Percentiles rank a stretch among this genome's conserved stretches.
phyloP scores from a whole-genome alignment of 805 yeast species.

The Lipomyces anomalus region DNA sequence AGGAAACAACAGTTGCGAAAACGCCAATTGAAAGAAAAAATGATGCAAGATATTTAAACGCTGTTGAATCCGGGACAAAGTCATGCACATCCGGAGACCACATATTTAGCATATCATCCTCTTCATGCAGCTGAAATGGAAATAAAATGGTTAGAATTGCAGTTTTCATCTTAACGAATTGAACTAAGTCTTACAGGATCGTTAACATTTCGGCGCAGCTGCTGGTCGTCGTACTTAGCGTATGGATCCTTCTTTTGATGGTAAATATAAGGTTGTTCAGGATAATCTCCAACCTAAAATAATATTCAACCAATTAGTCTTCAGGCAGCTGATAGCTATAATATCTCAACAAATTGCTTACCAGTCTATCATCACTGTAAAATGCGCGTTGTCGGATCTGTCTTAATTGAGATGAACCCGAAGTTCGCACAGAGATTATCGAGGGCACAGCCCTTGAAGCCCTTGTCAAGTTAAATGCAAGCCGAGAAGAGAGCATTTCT shows the following conservation, averaged over 20 bases:
- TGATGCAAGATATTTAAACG: slow-evolving; percentile 49
- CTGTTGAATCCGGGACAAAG: slow-evolving; percentile 53
- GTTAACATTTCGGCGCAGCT: slow-evolving; percentile 69
- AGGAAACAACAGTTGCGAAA: slow-evolving; percentile 40
- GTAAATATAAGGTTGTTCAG: slow-evolving; percentile 51
- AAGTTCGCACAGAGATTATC: too few relatives aligned
- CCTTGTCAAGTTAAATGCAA: too few relatives aligned
- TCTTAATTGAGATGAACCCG: too few relatives aligned
- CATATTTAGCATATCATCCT: slow-evolving; percentile 69
- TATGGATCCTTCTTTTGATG: slow-evolving; percentile 68
- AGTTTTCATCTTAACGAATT: background rate
- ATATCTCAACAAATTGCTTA: background rate
- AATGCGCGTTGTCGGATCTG: background rate
- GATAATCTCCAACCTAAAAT: slow-evolving; percentile 45
- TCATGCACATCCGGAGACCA: slow-evolving; percentile 81
- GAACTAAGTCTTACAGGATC: slow-evolving; percentile 44
- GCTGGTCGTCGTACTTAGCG: slow-evolving; percentile 69
- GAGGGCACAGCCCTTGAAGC: too few relatives aligned
- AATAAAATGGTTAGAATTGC: background rate
- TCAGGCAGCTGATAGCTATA: background rate
- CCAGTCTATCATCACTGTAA: slow-evolving; percentile 13
- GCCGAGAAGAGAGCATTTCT: too few relatives aligned
- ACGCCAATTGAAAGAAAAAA: slow-evolving; percentile 50
- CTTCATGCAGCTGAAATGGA: slow-evolving; percentile 43
- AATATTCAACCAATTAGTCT: too few relatives aligned